Evolutionary conservation across 2,329 filamentous ascomycete genomes (phyloP), one percentile per base, ranked within the genome.

Genomic region (Gaeumannomyces sp.): DNA sequence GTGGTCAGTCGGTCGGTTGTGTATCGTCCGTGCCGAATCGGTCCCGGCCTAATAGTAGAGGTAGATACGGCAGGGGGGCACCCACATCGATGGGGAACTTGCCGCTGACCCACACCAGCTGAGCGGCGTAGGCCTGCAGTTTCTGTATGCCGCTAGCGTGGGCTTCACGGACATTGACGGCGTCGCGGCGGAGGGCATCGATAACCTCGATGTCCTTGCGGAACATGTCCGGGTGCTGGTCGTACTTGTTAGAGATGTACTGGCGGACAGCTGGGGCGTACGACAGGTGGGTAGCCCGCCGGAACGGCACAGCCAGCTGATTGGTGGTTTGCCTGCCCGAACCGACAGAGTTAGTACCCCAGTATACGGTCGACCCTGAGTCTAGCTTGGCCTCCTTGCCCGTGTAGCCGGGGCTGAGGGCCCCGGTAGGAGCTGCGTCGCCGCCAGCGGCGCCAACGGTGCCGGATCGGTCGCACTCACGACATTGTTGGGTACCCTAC

Each of bases 161-260:
- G 3, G 95, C 88, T 74, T 99, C 95, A 66, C 90, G 86, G 2
- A 95, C 90, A 75, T 93, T 92, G 64, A 97, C 83, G n/a, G 95
- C 95, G 74, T 96, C 91, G 67, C 85, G 85, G 6, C 95, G 89
- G 65, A 98, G 80, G 61, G 86, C 82, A 74, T 98, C 93, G 72
- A 99, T 93, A 69, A 90, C 85, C 73, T 93, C 88, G 66, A 87
- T 86, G 79, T 99, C 95, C 68, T 91, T 85, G 68, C 87, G 86
- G 77, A 99, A 99, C 89, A 97, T 96, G 76, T 97, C 93, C 45
- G 95, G 94, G 74, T 97, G 94, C 76, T 99, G 95, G 77, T 98
- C 94, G 89, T 98, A 98, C 83, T 98, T 97, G 76, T 87, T 89
- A 67, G 93, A 96, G 73, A 99, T 98, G 80, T 99, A 98, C 75